These are phyloP conservation scores for Nicotiana tabacum DNA, from an alignment of 257 asterid species.

Conservation along the genomic window DNA sequence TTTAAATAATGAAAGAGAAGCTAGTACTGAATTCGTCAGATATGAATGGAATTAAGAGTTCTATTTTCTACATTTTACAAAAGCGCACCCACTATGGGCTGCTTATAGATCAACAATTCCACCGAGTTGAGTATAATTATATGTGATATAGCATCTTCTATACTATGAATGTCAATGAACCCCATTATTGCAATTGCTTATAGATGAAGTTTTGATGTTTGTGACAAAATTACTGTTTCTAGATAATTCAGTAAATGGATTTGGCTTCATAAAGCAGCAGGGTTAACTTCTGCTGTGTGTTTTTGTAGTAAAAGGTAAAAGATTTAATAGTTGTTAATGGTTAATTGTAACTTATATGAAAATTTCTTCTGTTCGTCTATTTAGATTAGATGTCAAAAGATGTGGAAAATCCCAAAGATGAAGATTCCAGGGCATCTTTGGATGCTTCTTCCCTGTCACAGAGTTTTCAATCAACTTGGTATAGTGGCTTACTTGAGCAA, in stretches of 20 bases:
- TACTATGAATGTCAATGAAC: too few species aligned
- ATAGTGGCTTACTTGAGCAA: conserved; percentile 43
- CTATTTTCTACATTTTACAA: neutral
- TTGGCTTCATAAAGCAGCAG: neutral
- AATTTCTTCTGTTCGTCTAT: neutral
- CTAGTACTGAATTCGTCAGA: too few species aligned
- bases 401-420: conserved; percentile 61
- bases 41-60: too few species aligned
- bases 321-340: neutral
- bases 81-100: neutral
- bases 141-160: too few species aligned
- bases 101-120: too few species aligned
- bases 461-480: conserved; percentile 42
- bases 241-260: neutral
- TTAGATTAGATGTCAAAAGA: conserved; percentile 61
- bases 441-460: conserved; percentile 25
- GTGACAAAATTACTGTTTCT: neutral
- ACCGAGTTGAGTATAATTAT: too few species aligned
- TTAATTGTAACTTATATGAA: neutral
- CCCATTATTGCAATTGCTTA: too few species aligned
- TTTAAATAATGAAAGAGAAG: too few species aligned
- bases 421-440: conserved; percentile 14
- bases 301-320: neutral
- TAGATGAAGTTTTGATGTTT: neutral
- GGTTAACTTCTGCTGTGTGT: neutral